Evolutionary conservation across 371 early-diverging fungal genomes (phyloP), one percentile per base, ranked within the genome.

Genomic region (Blakeslea trispora): DNA sequence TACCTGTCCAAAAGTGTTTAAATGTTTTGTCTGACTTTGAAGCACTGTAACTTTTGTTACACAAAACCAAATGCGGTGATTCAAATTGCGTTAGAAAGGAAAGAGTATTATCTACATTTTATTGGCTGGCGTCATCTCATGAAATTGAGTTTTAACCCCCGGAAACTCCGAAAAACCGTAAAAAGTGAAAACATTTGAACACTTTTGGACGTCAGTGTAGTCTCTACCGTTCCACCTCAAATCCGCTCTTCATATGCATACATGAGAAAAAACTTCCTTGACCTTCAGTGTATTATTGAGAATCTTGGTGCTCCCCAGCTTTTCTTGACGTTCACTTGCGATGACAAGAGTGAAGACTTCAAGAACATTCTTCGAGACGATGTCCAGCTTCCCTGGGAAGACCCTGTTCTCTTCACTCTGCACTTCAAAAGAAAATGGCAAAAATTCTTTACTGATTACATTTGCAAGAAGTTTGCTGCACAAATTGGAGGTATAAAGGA

Each of bases 401-500:
- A 55, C 24, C 55, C 55, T 2, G 47, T 46, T 8, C 4, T 39
- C 3, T 55, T 46, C 35, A 3, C 37, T n/a, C 24, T 46, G 2
- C 55, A 55, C 24, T 55, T 32, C 8, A 45, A 28, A 39, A 18
- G 55, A 37, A 46, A 37, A 39, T 55, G 55, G 47, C 10, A 19
- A 10, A 24, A 55, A 19, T 55, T 55, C 23, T 45, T 55, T 22
- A 55, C 37, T 0, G n/a, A 15, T 3, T 46, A 45, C 18, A 39
- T 55, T 18, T n/a, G 21, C 2, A 11, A 24, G 0, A 37, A 46
- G 9, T 55, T 55, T 46, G 46, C 46, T 23, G 15, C 37, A 15
- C 35, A 46, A 39, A 46, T 55, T 46, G 47, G 47, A 4, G 55
- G 55, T 35, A 46, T 55, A 13, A 22, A 46, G 17, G 47, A 55